These are phyloP conservation scores for Gyromitra esculenta DNA, from an alignment of 2,329 filamentous ascomycete species.

Conservation along the genomic window DNA sequence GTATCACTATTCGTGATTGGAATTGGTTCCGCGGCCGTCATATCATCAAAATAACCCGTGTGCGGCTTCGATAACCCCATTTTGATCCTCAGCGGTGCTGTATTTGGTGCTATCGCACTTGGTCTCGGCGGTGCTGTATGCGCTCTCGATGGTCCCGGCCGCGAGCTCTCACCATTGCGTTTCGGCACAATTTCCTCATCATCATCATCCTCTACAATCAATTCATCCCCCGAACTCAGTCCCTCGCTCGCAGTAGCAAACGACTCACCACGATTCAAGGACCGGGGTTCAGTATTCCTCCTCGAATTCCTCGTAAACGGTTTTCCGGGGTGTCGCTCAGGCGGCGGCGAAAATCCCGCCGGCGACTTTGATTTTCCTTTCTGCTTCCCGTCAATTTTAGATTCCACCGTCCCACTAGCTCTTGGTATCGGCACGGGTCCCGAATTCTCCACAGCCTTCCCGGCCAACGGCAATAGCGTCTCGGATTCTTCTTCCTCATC, in stretches of 20 bases:
- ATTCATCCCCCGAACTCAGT: constrained; percentile 47
- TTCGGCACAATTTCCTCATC: constrained; percentile 1
- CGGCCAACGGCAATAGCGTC: constrained; percentile 12
- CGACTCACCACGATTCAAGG: constrained; percentile 51
- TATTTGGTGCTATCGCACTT: constrained; percentile 38
- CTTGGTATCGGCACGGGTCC: constrained; percentile 48
- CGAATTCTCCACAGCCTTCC: constrained; percentile 25
- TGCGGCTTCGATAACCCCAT: constrained; percentile 39
- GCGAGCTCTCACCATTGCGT: constrained; percentile 45
- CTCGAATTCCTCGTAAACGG: constrained; percentile 33
- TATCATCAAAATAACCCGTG: constrained; percentile 50
- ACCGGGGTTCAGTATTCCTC: constrained; percentile 21
- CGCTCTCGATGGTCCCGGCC: constrained; percentile 50
- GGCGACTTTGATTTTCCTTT: constrained; percentile 22
- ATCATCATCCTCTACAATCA: constrained; percentile 1
- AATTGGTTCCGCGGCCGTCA: constrained; percentile 52
- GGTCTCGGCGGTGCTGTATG: constrained; percentile 35
- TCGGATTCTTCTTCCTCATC: constrained; percentile 32
- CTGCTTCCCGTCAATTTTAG: constrained; percentile 24
- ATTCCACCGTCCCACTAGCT: not conserved
- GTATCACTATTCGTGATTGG: constrained; percentile 53
- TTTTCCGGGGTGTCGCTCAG: constrained; percentile 20
- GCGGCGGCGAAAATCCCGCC: not conserved
- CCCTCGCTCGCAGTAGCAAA: constrained; percentile 53
- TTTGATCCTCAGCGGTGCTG: constrained; percentile 41